phyloP scores from a whole-genome alignment of 129 eudicot species.

The Tanacetum coccineum region DNA sequence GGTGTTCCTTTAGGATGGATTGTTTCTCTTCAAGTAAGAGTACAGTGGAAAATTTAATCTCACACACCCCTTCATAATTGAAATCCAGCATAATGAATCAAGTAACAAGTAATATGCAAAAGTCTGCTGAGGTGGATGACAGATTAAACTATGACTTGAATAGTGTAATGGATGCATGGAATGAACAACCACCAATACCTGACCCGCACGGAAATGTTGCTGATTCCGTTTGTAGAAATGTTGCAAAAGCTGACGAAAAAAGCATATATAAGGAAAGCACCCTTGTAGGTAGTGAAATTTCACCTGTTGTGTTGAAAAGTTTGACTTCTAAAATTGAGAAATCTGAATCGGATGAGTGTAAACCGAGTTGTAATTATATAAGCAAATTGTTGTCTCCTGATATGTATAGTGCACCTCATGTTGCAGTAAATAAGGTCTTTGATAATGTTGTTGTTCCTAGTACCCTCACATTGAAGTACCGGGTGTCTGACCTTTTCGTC shows the following conservation, averaged over 20 bases:
- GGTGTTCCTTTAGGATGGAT: too few relatives aligned
- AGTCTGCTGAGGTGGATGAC: too few relatives aligned
- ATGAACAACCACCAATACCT: constrained; percentile 20
- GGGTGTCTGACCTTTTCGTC: background rate
- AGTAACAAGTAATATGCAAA: too few relatives aligned
- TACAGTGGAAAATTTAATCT: too few relatives aligned
- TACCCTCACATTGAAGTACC: constrained; percentile 13
- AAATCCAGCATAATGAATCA: too few relatives aligned
- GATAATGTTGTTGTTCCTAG: constrained; percentile 17
- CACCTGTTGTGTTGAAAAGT: constrained; percentile 14
- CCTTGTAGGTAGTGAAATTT: background rate
- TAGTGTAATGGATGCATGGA: constrained; percentile 40
- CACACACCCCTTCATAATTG: too few relatives aligned
- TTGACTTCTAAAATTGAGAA: constrained; percentile 15
- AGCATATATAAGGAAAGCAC: background rate
- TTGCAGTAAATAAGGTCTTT: constrained; percentile 1
- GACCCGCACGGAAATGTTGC: background rate
- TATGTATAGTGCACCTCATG: background rate
- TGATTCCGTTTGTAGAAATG: background rate
- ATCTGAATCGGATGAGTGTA: constrained; percentile 11
- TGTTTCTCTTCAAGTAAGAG: too few relatives aligned
- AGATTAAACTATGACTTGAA: too few relatives aligned
- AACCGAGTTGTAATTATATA: background rate
- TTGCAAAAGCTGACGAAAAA: background rate
- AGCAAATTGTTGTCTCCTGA: constrained; percentile 2